Base-by-base conservation (phyloP, 1,139 yeast species). In the Casaregolazyma suthepensis region DNA sequence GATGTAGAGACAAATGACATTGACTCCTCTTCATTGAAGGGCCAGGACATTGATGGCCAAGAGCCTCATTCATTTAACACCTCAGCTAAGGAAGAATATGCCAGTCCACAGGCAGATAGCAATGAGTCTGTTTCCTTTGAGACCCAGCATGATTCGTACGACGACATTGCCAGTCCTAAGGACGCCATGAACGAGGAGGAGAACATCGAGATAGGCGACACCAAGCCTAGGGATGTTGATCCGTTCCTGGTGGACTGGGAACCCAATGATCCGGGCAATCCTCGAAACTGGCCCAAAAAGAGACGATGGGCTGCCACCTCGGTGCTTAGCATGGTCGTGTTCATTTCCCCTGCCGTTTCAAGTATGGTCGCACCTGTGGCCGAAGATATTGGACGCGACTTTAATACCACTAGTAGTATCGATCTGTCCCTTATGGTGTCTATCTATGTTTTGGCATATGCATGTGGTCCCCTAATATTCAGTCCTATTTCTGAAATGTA, bases 201-300 rank as follows among this genome's bases (percentile, higher is more conserved):
- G 17, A 13, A 9, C 15, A 35, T 35, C 13, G 40, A 35, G 13
- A 35, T 26, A 2, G 31, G 17, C 9, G 40, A 35, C 40, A n/a
- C 40, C 15, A 38, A 46, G 18, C 19, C 50, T 46, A 17, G 18
- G 15, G 46, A 23, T 13, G 20, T 9, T 23, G 85, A 81, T 59
- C 85, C 83, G 0, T 85, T 81, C 61, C 67, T 81, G 23, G 81
- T 82, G 2, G 75, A 83, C 0, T 82, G 85, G 85, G 82, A 80
- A 43, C 79, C 79, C 1, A 75, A 78, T 54, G 87, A 83, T 62
- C 80, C 82, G 0, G 68, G 67, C 15, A 76, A 77, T 59, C 86
- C 88, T 38, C 68, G 84, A 54, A 82, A 82, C 65, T 83, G 87
- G 87, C 38, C 75, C 0, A 31, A 56, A 0, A 20, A 52, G 0